Evolutionary conservation across 1,284 basidiomycete genomes (phyloP).

Genomic region (Butyriboletus appendiculatus): DNA sequence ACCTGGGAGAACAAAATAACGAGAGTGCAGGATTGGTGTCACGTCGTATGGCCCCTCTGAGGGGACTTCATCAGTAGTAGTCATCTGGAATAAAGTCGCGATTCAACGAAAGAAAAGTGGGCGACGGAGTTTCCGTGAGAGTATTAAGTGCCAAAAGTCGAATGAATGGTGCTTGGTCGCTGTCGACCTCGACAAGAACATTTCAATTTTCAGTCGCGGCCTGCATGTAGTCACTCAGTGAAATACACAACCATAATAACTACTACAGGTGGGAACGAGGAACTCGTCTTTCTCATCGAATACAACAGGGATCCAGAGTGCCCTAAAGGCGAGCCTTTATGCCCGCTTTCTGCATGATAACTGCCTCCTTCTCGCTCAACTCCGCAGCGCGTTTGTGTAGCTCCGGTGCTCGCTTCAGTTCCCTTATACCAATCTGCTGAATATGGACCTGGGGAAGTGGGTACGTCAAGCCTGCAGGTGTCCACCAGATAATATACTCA

Average conservation of each 20-base stretch:
- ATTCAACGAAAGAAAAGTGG: not conserved
- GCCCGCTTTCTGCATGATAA: slow-evolving; percentile 56
- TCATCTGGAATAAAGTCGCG: slow-evolving; percentile 16
- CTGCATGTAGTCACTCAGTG: too few species aligned
- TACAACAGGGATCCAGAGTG: too few species aligned
- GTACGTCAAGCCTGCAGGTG: slow-evolving; percentile 2
- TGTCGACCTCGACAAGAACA: too few species aligned
- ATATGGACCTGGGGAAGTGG: slow-evolving; percentile 71
- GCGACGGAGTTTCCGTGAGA: not conserved
- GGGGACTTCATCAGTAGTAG: slow-evolving; percentile 1
- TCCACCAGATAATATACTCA: slow-evolving; percentile 26
- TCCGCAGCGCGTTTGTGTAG: slow-evolving; percentile 55
- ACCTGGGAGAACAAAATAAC: slow-evolving; percentile 49
- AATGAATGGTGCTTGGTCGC: not conserved
- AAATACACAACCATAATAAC: not conserved
- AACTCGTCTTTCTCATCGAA: not conserved
- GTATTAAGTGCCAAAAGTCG: not conserved
- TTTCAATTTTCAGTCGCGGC: too few species aligned
- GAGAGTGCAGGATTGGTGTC: slow-evolving; percentile 34
- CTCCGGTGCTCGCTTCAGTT: slow-evolving; percentile 69
- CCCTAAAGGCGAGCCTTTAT: slow-evolving; percentile 55
- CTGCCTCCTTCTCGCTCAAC: slow-evolving; percentile 59
- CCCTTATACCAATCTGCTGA: slow-evolving; percentile 89
- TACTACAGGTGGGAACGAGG: not conserved
- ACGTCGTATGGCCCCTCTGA: slow-evolving; percentile 26